Evolutionary conservation across 208 protist species (phyloP).

Genomic region (Trypanosoma platydactyli): DNA sequence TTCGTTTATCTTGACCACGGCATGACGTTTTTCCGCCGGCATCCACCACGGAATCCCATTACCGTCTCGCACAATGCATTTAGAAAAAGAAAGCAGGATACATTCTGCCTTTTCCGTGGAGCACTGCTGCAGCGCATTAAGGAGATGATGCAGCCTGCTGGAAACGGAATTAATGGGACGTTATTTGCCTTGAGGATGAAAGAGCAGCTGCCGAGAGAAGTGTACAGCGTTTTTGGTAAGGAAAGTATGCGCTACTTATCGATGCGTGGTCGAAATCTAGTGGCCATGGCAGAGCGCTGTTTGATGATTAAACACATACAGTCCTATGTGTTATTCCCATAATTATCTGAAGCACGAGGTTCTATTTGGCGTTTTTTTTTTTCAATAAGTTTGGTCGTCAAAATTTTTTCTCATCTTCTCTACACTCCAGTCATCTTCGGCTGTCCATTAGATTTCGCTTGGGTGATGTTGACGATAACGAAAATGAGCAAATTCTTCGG

Average conservation of each 20-base stretch:
- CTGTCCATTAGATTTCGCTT: too few relatives aligned
- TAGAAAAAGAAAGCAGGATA: slow-evolving; percentile 12
- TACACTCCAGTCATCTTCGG: too few relatives aligned
- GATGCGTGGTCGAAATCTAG: slow-evolving; percentile 9
- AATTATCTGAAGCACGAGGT: too few relatives aligned
- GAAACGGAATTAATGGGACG: slow-evolving; percentile 2
- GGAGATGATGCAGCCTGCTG: slow-evolving; percentile 5
- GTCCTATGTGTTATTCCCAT: slow-evolving; percentile 26
- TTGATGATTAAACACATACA: slow-evolving; percentile 19
- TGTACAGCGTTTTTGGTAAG: slow-evolving; percentile 14
- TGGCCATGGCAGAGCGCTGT: slow-evolving; percentile 23
- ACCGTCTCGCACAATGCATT: slow-evolving; percentile 14
- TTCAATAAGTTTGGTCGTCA: too few relatives aligned
- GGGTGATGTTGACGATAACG: too few relatives aligned
- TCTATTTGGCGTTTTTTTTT: too few relatives aligned
- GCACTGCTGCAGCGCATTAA: slow-evolving; percentile 26
- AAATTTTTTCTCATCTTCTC: slow-evolving; percentile 7
- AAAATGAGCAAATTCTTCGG: too few relatives aligned
- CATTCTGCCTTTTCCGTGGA: slow-evolving; percentile 39
- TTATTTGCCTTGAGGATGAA: slow-evolving; percentile 17
- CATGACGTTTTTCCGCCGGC: slow-evolving; percentile 27
- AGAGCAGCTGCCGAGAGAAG: not conserved
- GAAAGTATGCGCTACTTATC: not conserved
- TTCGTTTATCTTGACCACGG: slow-evolving; percentile 49
- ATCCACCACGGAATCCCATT: slow-evolving; percentile 32